Evolutionary conservation across 2,329 filamentous ascomycete species (phyloP).

Genomic region (Byssoonygena ceratinophila): DNA sequence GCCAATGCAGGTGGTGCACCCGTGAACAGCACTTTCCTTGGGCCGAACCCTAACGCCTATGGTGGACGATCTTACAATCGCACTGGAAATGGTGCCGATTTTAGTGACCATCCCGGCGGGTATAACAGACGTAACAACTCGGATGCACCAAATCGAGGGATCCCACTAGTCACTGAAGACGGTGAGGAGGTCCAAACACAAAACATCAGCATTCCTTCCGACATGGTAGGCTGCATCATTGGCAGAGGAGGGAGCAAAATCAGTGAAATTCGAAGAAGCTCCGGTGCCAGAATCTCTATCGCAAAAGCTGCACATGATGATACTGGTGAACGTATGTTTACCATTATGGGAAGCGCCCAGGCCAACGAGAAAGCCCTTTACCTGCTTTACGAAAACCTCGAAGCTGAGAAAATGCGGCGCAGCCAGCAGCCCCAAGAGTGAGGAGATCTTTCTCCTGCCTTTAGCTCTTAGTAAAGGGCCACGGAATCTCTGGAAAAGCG

Average conservation of each 20-base stretch:
- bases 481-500: not conserved
- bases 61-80: constrained; percentile 66
- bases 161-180: constrained; percentile 84
- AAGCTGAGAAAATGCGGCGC: constrained; percentile 97
- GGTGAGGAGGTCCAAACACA: constrained; percentile 97
- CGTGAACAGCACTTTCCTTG: constrained; percentile 41
- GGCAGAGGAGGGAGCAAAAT: constrained; percentile 93
- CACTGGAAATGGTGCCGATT: constrained; percentile 94
- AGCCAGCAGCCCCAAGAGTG: constrained; percentile 61
- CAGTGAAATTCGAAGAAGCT: constrained; percentile 95
- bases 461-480: not conserved
- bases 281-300: constrained; percentile 92
- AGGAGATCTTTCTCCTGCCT: constrained; percentile 13
- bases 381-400: constrained; percentile 94
- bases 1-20: constrained; percentile 56
- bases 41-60: constrained; percentile 30
- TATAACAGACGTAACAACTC: constrained; percentile 74
- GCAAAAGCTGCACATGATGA: constrained; percentile 96
- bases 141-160: constrained; percentile 67
- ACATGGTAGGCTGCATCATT: constrained; percentile 99
- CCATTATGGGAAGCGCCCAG: constrained; percentile 88
- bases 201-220: constrained; percentile 97
- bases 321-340: constrained; percentile 98
- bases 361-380: constrained; percentile 95
- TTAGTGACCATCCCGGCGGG: constrained; percentile 68